These are phyloP conservation scores for Ceratocystis destructans DNA, from an alignment of 2,329 filamentous ascomycete species.

Conservation along the genomic window DNA sequence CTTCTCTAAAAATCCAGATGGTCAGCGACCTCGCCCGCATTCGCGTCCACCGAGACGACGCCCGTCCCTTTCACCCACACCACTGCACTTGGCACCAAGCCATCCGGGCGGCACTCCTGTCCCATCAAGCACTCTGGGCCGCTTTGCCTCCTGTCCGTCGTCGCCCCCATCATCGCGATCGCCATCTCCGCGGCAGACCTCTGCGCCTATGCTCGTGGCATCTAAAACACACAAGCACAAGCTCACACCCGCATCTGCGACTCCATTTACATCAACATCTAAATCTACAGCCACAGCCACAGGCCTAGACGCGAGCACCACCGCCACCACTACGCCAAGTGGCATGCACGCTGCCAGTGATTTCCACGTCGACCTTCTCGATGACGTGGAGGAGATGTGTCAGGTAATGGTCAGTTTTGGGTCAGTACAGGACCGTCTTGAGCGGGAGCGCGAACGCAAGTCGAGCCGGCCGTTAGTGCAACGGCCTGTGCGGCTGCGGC, in stretches of 20 bases:
- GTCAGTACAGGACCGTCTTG: not conserved
- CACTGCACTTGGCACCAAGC: not conserved
- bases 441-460: not conserved
- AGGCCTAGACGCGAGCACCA: not conserved
- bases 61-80: not conserved
- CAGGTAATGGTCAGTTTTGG: constrained; percentile 6
- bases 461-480: constrained; percentile 2
- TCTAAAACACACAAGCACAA: no score
- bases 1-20: not conserved
- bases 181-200: not conserved
- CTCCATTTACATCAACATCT: no score
- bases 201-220: not conserved
- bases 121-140: not conserved
- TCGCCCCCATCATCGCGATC: not conserved
- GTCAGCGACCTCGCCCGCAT: not conserved
- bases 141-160: not conserved
- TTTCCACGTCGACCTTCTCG: not conserved
- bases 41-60: not conserved
- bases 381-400: constrained; percentile 1
- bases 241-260: no score
- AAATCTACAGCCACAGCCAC: not conserved
- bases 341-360: not conserved
- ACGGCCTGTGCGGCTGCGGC: constrained; percentile 1
- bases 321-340: not conserved
- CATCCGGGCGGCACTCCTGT: not conserved